Percentiles rank a stretch among this genome's conserved stretches.
Conservation (phyloP, 1,139 yeast genomes). For the Saccharomycopsis hybrid region DNA sequence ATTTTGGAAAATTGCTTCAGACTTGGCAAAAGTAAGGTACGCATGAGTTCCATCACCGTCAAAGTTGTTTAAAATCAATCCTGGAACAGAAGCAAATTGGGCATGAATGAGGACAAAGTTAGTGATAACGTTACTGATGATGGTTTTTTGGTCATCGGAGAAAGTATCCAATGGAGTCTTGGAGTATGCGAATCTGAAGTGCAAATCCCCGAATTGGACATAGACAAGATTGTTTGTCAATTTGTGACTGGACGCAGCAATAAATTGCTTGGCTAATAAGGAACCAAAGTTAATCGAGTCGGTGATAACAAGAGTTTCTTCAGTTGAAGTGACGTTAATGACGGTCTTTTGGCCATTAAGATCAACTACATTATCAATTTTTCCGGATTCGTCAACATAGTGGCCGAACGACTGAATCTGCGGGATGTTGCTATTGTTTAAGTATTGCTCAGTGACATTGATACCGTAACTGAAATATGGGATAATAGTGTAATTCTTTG, state of each 20-base stretch:
- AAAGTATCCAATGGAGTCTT: slow-evolving; percentile 2
- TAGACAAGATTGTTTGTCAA: slow-evolving; percentile 17
- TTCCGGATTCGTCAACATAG: slow-evolving; percentile 8
- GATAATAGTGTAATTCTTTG: slow-evolving; percentile 17
- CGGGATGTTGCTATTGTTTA: slow-evolving; percentile 3
- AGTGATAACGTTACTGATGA: slow-evolving; percentile 10
- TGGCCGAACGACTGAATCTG: slow-evolving; percentile 11
- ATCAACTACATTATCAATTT: slow-evolving; percentile 4
- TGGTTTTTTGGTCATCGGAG: slow-evolving; percentile 9
- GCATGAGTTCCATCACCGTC: slow-evolving; percentile 19
- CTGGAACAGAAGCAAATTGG: slow-evolving; percentile 17
- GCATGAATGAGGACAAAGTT: slow-evolving; percentile 12
- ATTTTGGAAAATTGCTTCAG: slow-evolving; percentile 4
- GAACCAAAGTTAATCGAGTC: slow-evolving; percentile 5
- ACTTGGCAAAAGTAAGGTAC: slow-evolving; percentile 14
- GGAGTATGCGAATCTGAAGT: slow-evolving; percentile 7
- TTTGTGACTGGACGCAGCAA: slow-evolving; percentile 10
- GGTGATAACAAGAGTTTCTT: slow-evolving; percentile 6
- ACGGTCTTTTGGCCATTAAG: slow-evolving; percentile 10
- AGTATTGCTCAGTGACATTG: slow-evolving; percentile 15
- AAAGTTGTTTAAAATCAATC: slow-evolving; percentile 15
- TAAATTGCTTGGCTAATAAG: slow-evolving; percentile 5
- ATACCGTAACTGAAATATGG: slow-evolving; percentile 20
- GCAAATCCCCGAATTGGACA: slow-evolving; percentile 16
- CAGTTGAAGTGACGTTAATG: slow-evolving; percentile 15